Conservation (phyloP, 192 early-diverging fungal genomes). For the Mortierella alpina region DNA sequence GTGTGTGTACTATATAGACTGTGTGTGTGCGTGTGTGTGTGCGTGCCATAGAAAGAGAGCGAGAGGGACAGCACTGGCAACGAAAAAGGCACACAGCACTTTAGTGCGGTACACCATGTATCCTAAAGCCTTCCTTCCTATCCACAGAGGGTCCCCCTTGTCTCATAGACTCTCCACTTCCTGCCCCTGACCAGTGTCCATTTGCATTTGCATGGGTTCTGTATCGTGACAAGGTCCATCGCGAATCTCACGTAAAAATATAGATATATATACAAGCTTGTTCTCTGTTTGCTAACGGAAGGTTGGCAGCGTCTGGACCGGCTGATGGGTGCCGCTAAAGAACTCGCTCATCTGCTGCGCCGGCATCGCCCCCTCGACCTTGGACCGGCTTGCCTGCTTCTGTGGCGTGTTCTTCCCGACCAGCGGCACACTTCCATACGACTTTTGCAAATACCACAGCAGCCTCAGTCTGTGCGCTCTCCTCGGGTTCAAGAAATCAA, state of each 20-base stretch:
- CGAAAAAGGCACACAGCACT: too few species aligned
- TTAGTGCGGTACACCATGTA: too few species aligned
- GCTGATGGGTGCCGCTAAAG: constrained; percentile 16
- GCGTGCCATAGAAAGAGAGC: too few species aligned
- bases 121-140: too few species aligned
- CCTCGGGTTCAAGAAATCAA: constrained; percentile 56
- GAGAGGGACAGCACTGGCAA: too few species aligned
- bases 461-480: constrained; percentile 51
- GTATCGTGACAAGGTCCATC: not conserved
- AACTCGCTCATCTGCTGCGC: constrained; percentile 40
- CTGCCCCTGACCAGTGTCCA: not conserved
- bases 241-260: not conserved
- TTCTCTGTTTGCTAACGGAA: constrained; percentile 15
- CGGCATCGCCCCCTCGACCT: constrained; percentile 33
- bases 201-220: not conserved
- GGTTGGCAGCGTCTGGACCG: not conserved
- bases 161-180: not conserved
- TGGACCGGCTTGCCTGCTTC: constrained; percentile 35
- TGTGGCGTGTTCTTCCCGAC: constrained; percentile 11
- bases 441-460: constrained; percentile 50
- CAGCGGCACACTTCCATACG: constrained; percentile 28
- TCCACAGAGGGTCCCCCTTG: not conserved
- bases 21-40: too few species aligned
- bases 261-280: too few species aligned
- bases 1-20: too few species aligned